phyloP scores from a whole-genome alignment of 371 early-diverging fungal genomes.

The Apophysomyces variabilis region DNA sequence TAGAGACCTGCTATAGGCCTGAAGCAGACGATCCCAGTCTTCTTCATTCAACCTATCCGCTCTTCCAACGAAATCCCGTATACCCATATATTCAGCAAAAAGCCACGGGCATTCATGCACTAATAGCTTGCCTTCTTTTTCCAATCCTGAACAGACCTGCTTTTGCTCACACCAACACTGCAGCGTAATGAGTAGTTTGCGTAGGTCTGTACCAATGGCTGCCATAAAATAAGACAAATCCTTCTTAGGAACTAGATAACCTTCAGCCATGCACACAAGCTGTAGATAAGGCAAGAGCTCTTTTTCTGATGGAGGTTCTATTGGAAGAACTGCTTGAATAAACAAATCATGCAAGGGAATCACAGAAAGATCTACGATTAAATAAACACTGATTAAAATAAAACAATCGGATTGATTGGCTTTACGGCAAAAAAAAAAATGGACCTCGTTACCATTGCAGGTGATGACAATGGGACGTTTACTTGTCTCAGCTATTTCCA shows the following conservation, averaged over 20 bases:
- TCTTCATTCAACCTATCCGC: neutral
- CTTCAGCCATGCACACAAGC: slow-evolving; percentile 41
- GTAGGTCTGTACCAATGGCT: slow-evolving; percentile 35
- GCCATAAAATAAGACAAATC: slow-evolving; percentile 36
- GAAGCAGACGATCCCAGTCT: neutral
- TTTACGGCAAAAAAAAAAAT: neutral
- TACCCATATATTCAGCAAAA: slow-evolving; percentile 16
- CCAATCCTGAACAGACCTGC: neutral
- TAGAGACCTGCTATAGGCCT: neutral
- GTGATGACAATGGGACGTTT: slow-evolving; percentile 85
- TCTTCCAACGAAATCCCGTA: neutral
- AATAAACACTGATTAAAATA: neutral
- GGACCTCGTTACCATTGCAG: slow-evolving; percentile 65
- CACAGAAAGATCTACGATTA: slow-evolving; percentile 27
- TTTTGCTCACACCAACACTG: slow-evolving; percentile 25
- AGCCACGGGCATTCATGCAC: slow-evolving; percentile 9
- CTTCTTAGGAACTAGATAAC: slow-evolving; percentile 32
- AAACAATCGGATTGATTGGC: neutral
- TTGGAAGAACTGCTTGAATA: slow-evolving; percentile 26
- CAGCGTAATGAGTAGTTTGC: slow-evolving; percentile 38
- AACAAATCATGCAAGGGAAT: slow-evolving; percentile 30
- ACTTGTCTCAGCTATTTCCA: slow-evolving; percentile 70
- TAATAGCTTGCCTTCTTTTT: neutral
- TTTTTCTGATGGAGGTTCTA: slow-evolving; percentile 24
- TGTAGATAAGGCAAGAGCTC: slow-evolving; percentile 43